A percentile compares a stretch with the other conserved stretches of the same genome.
Evolutionary conservation across 352 stramenopile species (phyloP).

Genomic region (Globisporangium okanoganense): DNA sequence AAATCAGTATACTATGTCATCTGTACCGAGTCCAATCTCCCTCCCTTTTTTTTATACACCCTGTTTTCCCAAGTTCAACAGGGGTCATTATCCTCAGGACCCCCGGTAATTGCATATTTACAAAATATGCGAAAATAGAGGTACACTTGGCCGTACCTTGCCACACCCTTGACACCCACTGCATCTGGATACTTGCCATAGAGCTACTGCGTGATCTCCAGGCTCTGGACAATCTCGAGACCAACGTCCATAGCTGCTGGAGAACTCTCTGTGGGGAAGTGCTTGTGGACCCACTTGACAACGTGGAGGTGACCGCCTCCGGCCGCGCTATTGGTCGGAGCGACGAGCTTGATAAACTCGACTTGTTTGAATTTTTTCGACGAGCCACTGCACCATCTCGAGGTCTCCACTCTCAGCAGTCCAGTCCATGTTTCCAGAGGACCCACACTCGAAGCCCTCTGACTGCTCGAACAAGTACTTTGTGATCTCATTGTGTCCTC

Average conservation of each 20-base stretch:
- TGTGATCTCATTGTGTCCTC: background rate
- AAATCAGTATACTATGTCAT: no score
- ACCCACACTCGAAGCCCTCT: background rate
- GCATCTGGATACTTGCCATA: background rate
- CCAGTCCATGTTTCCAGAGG: background rate
- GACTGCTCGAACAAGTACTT: background rate
- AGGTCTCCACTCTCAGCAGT: background rate
- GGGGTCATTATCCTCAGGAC: no score
- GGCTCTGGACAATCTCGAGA: background rate
- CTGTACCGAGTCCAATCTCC: no score
- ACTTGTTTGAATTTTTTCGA: background rate
- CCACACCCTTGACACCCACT: background rate
- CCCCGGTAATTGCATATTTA: no score
- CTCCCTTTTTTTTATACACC: no score
- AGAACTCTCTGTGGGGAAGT: background rate
- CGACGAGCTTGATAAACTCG: background rate
- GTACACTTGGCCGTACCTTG: no score
- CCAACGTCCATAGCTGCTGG: background rate
- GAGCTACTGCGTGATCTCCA: background rate
- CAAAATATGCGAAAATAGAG: no score
- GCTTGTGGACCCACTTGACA: background rate
- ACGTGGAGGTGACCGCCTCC: background rate
- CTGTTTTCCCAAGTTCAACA: no score
- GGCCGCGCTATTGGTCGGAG: background rate
- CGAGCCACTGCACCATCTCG: background rate